These are phyloP conservation scores for Dioscorea alata DNA, from an alignment of 106 monocot genomes.

Conservation along the genomic window DNA sequence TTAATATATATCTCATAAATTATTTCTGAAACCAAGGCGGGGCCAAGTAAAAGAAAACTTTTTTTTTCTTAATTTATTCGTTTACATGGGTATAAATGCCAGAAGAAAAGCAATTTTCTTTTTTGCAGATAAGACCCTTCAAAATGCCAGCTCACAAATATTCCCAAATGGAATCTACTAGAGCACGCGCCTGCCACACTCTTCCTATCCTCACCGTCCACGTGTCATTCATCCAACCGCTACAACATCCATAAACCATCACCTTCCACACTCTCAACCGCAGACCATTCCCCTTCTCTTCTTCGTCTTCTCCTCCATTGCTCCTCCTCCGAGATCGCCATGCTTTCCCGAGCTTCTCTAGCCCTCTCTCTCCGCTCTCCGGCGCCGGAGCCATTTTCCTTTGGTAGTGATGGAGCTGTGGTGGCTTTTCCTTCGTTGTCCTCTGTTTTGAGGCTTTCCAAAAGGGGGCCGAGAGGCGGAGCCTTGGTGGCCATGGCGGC, in stretches of 20 bases:
- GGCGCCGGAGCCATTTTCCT: too few species aligned
- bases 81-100: too few species aligned
- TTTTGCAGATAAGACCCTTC: too few species aligned
- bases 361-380: conserved; percentile 6
- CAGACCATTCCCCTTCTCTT: too few species aligned
- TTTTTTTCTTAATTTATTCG: too few species aligned
- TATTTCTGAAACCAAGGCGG: too few species aligned
- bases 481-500: conserved; percentile 1
- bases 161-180: too few species aligned
- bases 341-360: conserved; percentile 23
- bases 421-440: neutral
- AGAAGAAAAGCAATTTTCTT: too few species aligned
- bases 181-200: conserved; percentile 49
- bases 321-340: neutral
- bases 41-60: too few species aligned
- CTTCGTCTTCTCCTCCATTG: neutral
- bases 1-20: too few species aligned
- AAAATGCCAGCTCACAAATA: too few species aligned
- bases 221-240: neutral
- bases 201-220: conserved; percentile 5
- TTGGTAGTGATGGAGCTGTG: neutral
- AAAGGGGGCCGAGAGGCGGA: neutral
- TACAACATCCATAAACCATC: neutral
- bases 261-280: neutral
- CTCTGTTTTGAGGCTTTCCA: conserved; percentile 4